phyloP scores from a whole-genome alignment of 164 flowering plant species.

The Hamamelis virginiana region DNA sequence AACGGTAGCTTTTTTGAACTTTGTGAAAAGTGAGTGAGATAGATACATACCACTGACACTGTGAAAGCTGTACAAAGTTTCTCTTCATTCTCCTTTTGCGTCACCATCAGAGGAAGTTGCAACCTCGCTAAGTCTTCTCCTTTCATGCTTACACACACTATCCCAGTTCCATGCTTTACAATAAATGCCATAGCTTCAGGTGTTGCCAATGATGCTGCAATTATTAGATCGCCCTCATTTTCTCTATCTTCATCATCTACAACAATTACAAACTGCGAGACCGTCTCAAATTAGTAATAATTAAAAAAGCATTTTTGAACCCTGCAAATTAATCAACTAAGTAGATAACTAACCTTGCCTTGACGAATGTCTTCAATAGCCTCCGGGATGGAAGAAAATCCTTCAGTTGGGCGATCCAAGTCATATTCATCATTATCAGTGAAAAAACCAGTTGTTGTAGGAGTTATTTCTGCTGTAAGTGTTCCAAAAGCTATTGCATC shows the following conservation, averaged over 20 bases:
- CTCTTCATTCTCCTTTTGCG: constrained; percentile 69
- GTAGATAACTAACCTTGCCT: constrained; percentile 68
- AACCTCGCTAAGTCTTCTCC: constrained; percentile 76
- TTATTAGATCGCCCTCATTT: constrained; percentile 90
- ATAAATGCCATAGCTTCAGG: constrained; percentile 92
- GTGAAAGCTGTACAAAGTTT: constrained; percentile 85
- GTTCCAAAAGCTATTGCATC: constrained; percentile 52
- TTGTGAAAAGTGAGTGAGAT: not conserved
- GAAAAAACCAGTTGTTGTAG: constrained; percentile 30
- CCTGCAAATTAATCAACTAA: not conserved
- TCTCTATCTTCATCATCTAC: constrained; percentile 97
- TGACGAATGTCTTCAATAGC: constrained; percentile 89
- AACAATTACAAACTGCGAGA: constrained; percentile 74
- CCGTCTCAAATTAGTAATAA: constrained; percentile 14
- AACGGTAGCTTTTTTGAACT: not conserved
- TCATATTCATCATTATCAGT: constrained; percentile 54
- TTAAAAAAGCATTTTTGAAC: not conserved
- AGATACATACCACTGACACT: constrained; percentile 75
- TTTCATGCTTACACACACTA: constrained; percentile 93
- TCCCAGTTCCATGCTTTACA: constrained; percentile 95
- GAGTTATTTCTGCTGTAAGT: constrained; percentile 50
- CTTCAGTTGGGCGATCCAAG: constrained; percentile 68
- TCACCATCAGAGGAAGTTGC: constrained; percentile 83
- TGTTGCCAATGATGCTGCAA: constrained; percentile 82
- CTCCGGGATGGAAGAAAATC: constrained; percentile 79